A percentile compares a stretch with the other conserved stretches of the same genome.
Evolutionary conservation across 2,329 filamentous ascomycete species (phyloP).

Genomic region (Penicillium polonicum): DNA sequence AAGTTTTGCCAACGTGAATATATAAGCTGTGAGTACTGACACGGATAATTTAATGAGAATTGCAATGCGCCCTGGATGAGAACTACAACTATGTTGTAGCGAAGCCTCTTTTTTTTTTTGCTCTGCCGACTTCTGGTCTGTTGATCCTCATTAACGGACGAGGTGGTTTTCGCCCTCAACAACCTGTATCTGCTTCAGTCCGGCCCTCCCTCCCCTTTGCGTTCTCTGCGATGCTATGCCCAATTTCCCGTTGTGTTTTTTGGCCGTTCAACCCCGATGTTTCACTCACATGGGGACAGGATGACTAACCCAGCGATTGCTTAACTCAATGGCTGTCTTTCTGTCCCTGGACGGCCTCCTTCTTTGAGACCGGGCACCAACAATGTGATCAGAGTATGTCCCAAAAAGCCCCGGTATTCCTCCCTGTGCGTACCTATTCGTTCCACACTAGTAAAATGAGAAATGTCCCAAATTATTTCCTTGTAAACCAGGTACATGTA

Average conservation of each 20-base stretch:
- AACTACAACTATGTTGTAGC: neutral
- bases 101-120: neutral
- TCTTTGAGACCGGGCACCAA: neutral
- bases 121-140: neutral
- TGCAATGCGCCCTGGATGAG: neutral
- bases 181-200: neutral
- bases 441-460: neutral
- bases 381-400: neutral
- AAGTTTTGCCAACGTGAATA: neutral
- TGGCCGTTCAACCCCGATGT: neutral
- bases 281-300: constrained; percentile 1
- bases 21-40: neutral
- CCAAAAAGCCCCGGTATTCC: neutral
- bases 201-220: neutral
- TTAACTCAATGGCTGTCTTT: neutral
- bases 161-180: neutral
- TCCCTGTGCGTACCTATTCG: neutral
- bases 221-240: neutral
- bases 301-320: constrained; percentile 3
- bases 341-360: neutral
- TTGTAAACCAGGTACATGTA: neutral
- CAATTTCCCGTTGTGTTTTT: neutral
- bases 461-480: neutral
- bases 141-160: neutral
- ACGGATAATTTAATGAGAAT: neutral